Percentiles rank a stretch among this genome's conserved stretches.
Conservation (phyloP, 495 filamentous ascomycete genomes). For the Penicillium bovifimosum region DNA sequence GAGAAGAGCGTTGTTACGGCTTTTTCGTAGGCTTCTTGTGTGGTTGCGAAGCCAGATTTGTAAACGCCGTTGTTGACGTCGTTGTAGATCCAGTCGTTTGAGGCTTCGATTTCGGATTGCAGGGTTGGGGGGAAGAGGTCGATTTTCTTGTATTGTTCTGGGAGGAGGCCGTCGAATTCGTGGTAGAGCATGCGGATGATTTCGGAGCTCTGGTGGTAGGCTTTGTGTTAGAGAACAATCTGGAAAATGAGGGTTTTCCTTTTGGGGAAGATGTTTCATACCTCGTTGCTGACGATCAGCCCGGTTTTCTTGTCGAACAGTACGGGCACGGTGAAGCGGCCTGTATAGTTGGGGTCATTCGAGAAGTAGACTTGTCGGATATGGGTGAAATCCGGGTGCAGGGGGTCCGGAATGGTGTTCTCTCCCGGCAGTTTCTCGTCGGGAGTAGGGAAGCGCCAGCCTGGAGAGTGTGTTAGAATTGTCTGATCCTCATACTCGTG, state of each 20-base stretch:
- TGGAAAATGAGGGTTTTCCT: not conserved
- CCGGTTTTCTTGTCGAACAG: slow-evolving; percentile 59
- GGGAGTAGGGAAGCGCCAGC: slow-evolving; percentile 74
- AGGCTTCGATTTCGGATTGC: slow-evolving; percentile 58
- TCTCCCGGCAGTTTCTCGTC: slow-evolving; percentile 58
- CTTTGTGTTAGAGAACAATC: slow-evolving; percentile 4
- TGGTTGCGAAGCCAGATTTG: slow-evolving; percentile 66
- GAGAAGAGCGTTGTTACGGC: slow-evolving; percentile 62
- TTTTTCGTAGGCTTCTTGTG: slow-evolving; percentile 72
- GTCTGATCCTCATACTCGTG: not conserved
- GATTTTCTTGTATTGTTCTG: slow-evolving; percentile 48
- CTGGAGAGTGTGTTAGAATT: slow-evolving; percentile 25
- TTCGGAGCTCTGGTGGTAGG: slow-evolving; percentile 39
- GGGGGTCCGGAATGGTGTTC: slow-evolving; percentile 47
- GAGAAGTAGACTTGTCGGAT: slow-evolving; percentile 57
- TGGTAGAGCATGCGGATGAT: slow-evolving; percentile 67
- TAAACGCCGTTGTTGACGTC: slow-evolving; percentile 87
- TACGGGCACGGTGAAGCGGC: slow-evolving; percentile 57
- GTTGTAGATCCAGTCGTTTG: slow-evolving; percentile 80
- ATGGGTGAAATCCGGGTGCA: slow-evolving; percentile 50
- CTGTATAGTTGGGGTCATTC: slow-evolving; percentile 53
- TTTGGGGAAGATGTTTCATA: slow-evolving; percentile 11
- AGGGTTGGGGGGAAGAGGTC: slow-evolving; percentile 60
- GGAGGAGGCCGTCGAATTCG: slow-evolving; percentile 68
- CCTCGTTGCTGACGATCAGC: slow-evolving; percentile 54